phyloP scores from a whole-genome alignment of 805 yeast genomes.

The Komagataella ulmi region DNA sequence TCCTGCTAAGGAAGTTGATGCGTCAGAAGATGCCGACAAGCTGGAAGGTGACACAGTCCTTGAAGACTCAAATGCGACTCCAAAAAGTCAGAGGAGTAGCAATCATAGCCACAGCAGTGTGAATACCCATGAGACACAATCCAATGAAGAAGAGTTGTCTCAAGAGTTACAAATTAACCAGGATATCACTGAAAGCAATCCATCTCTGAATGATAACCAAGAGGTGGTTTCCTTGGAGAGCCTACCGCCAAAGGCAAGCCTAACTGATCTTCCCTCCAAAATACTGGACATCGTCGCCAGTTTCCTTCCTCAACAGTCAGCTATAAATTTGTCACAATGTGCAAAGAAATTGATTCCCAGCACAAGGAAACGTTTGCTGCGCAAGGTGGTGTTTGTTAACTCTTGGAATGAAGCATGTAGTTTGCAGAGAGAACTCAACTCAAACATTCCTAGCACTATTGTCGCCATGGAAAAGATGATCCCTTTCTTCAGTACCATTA shows the following conservation, averaged over 20 bases:
- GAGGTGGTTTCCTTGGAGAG: background rate
- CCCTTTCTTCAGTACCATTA: constrained; percentile 3
- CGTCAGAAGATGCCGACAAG: background rate
- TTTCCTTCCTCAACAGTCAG: background rate
- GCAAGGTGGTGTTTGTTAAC: constrained; percentile 2
- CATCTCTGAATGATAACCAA: background rate
- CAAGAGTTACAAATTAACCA: background rate
- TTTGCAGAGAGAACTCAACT: background rate
- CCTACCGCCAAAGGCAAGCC: background rate
- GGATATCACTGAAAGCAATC: background rate
- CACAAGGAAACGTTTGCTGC: constrained; percentile 1
- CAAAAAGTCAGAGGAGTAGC: background rate
- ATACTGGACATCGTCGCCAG: background rate
- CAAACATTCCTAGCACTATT: constrained; percentile 1
- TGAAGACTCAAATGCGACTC: background rate
- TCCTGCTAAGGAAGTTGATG: background rate
- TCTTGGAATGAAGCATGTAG: background rate
- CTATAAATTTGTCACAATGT: background rate
- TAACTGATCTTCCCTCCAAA: background rate
- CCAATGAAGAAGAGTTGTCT: background rate
- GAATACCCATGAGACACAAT: background rate
- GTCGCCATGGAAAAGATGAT: background rate
- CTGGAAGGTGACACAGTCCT: background rate
- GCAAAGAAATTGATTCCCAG: background rate
- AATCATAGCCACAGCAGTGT: background rate